Conservation (phyloP, 306 rosid species). For the Gleditsia sinensis region DNA sequence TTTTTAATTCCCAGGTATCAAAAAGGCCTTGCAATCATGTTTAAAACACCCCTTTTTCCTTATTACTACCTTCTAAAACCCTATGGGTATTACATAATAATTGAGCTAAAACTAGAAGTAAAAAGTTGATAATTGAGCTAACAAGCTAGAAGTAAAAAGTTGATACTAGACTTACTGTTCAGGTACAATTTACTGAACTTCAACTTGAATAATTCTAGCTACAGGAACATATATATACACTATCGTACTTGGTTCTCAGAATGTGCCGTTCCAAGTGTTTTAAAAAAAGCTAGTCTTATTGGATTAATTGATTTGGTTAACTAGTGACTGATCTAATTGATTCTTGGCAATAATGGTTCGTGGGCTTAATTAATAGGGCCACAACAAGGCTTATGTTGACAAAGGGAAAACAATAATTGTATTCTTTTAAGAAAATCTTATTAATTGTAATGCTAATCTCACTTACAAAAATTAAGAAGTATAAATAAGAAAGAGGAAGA, state of each 20-base stretch:
- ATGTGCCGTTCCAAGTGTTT: too few relatives aligned
- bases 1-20: background rate
- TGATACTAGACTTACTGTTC: background rate
- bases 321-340: too few relatives aligned
- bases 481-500: slow-evolving; percentile 36
- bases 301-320: slow-evolving; percentile 22
- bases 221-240: too few relatives aligned
- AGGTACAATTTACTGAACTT: background rate
- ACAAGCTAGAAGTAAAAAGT: background rate
- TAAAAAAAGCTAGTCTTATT: too few relatives aligned
- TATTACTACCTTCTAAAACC: background rate
- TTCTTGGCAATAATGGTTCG: too few relatives aligned
- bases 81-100: background rate
- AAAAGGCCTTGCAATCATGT: background rate
- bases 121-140: background rate
- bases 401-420: slow-evolving; percentile 52
- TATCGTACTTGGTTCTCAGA: background rate
- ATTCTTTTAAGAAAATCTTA: slow-evolving; percentile 28
- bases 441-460: slow-evolving; percentile 29
- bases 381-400: slow-evolving; percentile 41
- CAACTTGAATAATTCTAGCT: background rate
- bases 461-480: slow-evolving; percentile 24
- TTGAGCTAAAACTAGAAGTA: background rate
- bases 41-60: background rate
- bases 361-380: slow-evolving; percentile 39